Conservation (phyloP, 768 basidiomycete species). For the Floccularia luteovirens region DNA sequence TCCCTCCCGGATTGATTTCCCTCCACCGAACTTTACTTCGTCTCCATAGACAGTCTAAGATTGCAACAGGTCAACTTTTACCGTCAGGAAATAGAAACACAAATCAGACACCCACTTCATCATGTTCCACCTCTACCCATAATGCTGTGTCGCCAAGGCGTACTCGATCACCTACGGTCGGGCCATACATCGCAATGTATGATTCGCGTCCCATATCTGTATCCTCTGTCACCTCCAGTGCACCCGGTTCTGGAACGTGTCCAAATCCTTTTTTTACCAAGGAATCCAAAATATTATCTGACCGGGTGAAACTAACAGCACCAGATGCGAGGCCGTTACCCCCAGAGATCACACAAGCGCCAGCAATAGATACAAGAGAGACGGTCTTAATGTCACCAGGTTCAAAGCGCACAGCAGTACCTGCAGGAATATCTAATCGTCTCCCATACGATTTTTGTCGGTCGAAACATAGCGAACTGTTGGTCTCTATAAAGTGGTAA, state of each 20-base stretch:
- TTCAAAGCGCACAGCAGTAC: constrained; percentile 95
- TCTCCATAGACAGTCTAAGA: constrained; percentile 82
- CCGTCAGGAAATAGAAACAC: not conserved
- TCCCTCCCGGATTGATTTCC: constrained; percentile 92
- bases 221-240: constrained; percentile 39
- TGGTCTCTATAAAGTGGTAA: constrained; percentile 92
- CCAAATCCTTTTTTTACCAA: constrained; percentile 60
- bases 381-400: constrained; percentile 87
- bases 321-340: constrained; percentile 71
- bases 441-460: constrained; percentile 74
- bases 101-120: constrained; percentile 42
- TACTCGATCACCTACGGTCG: constrained; percentile 85
- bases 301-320: constrained; percentile 32
- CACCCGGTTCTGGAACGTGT: constrained; percentile 62
- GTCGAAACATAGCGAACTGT: constrained; percentile 75
- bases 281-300: constrained; percentile 36
- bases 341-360: constrained; percentile 63
- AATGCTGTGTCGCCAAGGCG: constrained; percentile 83
- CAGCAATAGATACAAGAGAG: constrained; percentile 72
- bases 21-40: constrained; percentile 97
- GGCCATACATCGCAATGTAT: constrained; percentile 94
- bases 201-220: constrained; percentile 57
- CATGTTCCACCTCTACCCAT: constrained; percentile 90
- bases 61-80: not conserved
- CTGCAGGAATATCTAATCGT: constrained; percentile 87